These are phyloP conservation scores for Fusarium sp. DNA, from an alignment of 2,329 filamentous ascomycete species.

Conservation along the genomic window DNA sequence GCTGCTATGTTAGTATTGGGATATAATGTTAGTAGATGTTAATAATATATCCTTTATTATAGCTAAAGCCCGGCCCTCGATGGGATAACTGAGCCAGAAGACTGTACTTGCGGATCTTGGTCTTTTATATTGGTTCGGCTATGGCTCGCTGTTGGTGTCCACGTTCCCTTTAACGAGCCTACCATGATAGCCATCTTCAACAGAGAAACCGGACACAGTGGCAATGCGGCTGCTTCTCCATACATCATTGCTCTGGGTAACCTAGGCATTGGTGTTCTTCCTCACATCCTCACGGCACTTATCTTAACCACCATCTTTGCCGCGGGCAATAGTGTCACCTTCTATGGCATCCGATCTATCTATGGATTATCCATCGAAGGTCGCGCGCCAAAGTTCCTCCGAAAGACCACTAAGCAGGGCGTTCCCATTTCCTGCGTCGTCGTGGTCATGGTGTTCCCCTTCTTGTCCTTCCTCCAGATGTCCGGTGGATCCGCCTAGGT, in stretches of 20 bases:
- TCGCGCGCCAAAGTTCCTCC: not conserved
- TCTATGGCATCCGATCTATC: not conserved
- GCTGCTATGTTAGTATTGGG: no score
- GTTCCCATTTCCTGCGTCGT: not conserved
- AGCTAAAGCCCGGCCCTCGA: no score
- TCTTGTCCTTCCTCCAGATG: not conserved
- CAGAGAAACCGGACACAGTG: not conserved
- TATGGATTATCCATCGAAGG: not conserved
- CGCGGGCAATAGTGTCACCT: not conserved
- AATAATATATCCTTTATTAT: no score
- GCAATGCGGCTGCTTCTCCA: not conserved
- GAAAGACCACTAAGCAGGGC: not conserved
- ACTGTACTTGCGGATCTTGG: not conserved
- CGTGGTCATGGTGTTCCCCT: not conserved
- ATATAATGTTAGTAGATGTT: no score
- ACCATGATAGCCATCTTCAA: not conserved
- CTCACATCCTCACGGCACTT: not conserved
- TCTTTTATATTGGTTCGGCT: not conserved
- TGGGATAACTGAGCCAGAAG: no score
- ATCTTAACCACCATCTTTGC: not conserved
- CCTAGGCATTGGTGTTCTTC: not conserved
- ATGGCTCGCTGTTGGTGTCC: not conserved
- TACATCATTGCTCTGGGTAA: not conserved
- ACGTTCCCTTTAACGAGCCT: not conserved
- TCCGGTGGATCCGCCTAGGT: not conserved